Evolutionary conservation across 2,329 filamentous ascomycete genomes (phyloP).

Genomic region (Cordyceps javanica): DNA sequence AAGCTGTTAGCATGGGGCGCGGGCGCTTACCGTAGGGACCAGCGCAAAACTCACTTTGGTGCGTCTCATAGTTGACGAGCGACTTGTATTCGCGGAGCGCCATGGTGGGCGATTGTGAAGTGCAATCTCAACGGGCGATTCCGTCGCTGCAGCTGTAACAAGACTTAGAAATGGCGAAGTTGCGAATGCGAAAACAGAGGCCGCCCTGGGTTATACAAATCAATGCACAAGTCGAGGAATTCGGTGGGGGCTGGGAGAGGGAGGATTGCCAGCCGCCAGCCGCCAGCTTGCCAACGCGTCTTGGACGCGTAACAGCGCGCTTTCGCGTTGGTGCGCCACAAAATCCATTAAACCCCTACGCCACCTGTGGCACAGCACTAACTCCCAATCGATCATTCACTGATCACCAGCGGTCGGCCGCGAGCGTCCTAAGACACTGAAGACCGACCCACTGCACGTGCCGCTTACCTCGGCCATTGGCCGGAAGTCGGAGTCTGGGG

Average conservation of each 20-base stretch:
- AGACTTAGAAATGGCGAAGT: not conserved
- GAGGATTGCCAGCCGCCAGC: conserved; percentile 16
- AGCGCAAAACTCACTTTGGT: conserved; percentile 57
- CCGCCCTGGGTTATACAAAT: conserved; percentile 6
- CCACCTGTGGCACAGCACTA: conserved; percentile 14
- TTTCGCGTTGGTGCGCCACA: conserved; percentile 23
- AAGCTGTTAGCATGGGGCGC: conserved; percentile 22
- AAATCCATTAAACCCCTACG: conserved; percentile 21
- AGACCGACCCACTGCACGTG: conserved; percentile 27
- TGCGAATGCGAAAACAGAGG: conserved; percentile 2
- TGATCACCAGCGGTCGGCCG: not conserved
- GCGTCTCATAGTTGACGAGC: conserved; percentile 80
- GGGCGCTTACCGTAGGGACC: not conserved
- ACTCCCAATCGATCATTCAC: too few species aligned
- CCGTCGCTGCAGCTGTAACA: not conserved
- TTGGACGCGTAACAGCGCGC: conserved; percentile 31
- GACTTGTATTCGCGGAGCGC: conserved; percentile 75
- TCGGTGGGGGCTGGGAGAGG: conserved; percentile 22
- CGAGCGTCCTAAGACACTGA: not conserved
- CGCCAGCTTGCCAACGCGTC: conserved; percentile 17
- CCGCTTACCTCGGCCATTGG: conserved; percentile 28
- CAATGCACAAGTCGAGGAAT: not conserved
- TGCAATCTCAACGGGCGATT: conserved; percentile 13
- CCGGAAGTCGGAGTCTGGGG: conserved; percentile 13
- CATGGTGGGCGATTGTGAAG: conserved; percentile 48